Percentiles rank a stretch among this genome's conserved stretches.
phyloP scores from a whole-genome alignment of 2,329 filamentous ascomycete species.

The Pseudogymnoascus sp. region DNA sequence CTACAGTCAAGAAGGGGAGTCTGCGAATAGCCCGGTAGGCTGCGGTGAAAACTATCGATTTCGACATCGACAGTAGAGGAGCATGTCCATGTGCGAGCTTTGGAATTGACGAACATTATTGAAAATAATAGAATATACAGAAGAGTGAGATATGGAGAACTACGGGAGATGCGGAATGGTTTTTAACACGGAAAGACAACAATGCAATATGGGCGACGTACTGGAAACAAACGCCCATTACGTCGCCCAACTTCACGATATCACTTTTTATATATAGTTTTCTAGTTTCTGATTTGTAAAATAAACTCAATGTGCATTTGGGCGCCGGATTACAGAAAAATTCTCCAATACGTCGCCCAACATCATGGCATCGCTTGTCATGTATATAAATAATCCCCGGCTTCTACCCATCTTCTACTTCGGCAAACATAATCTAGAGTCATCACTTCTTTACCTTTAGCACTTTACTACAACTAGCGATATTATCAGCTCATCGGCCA shows the following conservation, averaged over 20 bases:
- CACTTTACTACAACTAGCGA: background rate
- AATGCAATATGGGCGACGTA: background rate
- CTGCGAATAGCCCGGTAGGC: slow-evolving; percentile 45
- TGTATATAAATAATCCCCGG: background rate
- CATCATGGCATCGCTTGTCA: background rate
- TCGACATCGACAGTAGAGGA: background rate
- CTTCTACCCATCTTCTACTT: background rate
- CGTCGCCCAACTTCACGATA: background rate
- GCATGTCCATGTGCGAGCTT: background rate
- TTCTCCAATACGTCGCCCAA: background rate
- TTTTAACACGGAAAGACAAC: background rate
- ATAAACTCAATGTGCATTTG: background rate
- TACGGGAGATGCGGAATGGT: background rate
- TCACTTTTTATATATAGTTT: background rate
- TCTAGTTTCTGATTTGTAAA: background rate
- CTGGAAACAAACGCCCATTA: background rate
- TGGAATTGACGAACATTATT: background rate
- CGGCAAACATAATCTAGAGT: background rate
- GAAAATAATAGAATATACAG: background rate
- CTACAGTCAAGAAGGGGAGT: slow-evolving; percentile 48
- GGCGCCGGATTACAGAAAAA: background rate
- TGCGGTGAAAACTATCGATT: slow-evolving; percentile 42
- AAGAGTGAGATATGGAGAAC: background rate
- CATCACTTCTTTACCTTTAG: background rate
- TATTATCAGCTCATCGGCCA: background rate